Conservation (phyloP, 2,329 filamentous ascomycete genomes). For the Ceratocystiopsis minuta region DNA sequence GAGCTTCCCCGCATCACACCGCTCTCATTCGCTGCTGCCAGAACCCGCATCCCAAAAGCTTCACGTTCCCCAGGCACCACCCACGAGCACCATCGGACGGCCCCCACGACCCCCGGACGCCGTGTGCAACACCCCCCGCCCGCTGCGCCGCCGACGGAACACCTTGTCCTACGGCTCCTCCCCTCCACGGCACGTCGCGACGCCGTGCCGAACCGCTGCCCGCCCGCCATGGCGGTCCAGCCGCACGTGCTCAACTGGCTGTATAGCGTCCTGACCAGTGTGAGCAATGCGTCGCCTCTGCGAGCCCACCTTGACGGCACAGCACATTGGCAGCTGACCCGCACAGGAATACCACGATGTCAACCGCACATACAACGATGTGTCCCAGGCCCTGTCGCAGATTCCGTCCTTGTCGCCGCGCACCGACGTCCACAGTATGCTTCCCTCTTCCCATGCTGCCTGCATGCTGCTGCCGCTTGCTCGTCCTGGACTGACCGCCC, state of each 20-base stretch:
- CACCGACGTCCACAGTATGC: slow-evolving; percentile 86
- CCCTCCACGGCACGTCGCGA: no score
- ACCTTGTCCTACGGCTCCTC: no score
- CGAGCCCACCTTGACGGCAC: background rate
- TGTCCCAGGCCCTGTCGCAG: slow-evolving; percentile 62
- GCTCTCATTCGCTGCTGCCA: no score
- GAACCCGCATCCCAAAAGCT: no score
- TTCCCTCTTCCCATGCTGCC: background rate
- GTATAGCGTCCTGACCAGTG: slow-evolving; percentile 72
- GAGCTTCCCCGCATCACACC: no score
- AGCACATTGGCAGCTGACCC: background rate
- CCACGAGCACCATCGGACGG: no score
- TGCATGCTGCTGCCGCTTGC: background rate
- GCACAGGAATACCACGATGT: slow-evolving; percentile 79
- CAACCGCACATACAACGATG: slow-evolving; percentile 81
- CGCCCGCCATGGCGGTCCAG: slow-evolving; percentile 47
- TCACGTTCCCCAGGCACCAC: no score
- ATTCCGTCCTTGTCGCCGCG: slow-evolving; percentile 66
- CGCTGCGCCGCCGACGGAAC: no score
- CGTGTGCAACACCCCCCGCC: no score
- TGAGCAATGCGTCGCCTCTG: slow-evolving; percentile 19
- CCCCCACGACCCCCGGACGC: no score
- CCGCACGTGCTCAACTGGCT: slow-evolving; percentile 91
- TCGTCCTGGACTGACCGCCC: background rate
- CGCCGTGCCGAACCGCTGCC: background rate